Evolutionary conservation across 305 asterid species (phyloP).

Genomic region (Fraxinus angustifolia): DNA sequence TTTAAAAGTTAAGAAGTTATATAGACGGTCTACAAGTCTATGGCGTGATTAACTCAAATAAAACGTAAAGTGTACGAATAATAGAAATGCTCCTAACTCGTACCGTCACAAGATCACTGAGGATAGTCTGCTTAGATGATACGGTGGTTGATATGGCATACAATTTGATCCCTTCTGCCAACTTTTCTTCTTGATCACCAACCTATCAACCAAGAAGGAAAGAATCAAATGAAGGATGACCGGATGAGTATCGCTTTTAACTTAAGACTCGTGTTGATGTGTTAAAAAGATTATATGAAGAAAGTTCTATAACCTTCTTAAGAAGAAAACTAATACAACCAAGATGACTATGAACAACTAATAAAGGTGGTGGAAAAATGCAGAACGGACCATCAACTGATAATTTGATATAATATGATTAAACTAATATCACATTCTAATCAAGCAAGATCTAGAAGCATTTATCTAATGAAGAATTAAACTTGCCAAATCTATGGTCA

Average conservation of each 20-base stretch:
- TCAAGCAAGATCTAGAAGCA: background rate
- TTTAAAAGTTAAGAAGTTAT: slow-evolving; percentile 3
- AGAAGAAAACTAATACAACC: slow-evolving; percentile 4
- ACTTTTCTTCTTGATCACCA: slow-evolving; percentile 83
- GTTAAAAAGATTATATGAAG: background rate
- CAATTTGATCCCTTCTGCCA: slow-evolving; percentile 96
- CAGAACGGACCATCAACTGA: background rate
- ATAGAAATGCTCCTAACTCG: slow-evolving; percentile 18
- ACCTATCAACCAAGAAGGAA: slow-evolving; percentile 45
- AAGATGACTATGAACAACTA: background rate
- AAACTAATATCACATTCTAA: background rate
- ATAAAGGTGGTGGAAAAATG: background rate
- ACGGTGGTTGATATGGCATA: slow-evolving; percentile 68
- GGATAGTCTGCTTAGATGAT: slow-evolving; percentile 76
- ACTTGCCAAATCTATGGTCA: slow-evolving; percentile 84
- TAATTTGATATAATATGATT: background rate
- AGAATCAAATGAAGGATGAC: background rate
- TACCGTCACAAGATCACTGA: slow-evolving; percentile 88
- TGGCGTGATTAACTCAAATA: background rate
- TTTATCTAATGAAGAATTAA: slow-evolving; percentile 11
- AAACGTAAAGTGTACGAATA: background rate
- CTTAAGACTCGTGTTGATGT: background rate
- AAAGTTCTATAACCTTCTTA: background rate
- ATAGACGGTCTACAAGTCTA: background rate
- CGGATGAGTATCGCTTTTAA: background rate